Evolutionary conservation across 805 yeast genomes (phyloP).

Genomic region (Priceomyces medius): DNA sequence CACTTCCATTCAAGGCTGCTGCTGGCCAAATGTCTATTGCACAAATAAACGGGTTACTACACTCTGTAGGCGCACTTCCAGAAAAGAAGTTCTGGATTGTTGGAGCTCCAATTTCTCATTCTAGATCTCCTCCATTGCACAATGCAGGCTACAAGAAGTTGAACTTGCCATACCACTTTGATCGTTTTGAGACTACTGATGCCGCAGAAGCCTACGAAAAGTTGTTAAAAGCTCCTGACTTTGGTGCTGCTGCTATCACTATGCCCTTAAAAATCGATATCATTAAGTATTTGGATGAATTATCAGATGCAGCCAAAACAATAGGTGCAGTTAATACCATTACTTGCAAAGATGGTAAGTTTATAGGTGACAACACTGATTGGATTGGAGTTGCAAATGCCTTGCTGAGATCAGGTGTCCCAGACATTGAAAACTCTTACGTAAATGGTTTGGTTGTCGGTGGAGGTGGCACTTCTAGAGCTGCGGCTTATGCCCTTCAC

Average conservation of each 20-base stretch:
- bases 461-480: slow-evolving; percentile 97
- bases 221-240: slow-evolving; percentile 47
- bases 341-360: slow-evolving; percentile 43
- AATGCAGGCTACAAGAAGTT: slow-evolving; percentile 71
- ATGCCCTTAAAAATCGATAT: slow-evolving; percentile 89
- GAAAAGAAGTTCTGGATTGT: slow-evolving; percentile 65
- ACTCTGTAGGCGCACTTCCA: slow-evolving; percentile 61
- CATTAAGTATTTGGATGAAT: slow-evolving; percentile 59
- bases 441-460: slow-evolving; percentile 75
- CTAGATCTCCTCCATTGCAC: slow-evolving; percentile 87
- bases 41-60: slow-evolving; percentile 58
- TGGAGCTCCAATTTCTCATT: slow-evolving; percentile 81
- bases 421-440: slow-evolving; percentile 31
- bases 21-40: slow-evolving; percentile 73
- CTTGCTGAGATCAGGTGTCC: slow-evolving; percentile 61
- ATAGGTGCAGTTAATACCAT: slow-evolving; percentile 96
- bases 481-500: slow-evolving; percentile 85
- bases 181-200: slow-evolving; percentile 63
- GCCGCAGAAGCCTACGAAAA: slow-evolving; percentile 55
- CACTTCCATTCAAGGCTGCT: slow-evolving; percentile 70
- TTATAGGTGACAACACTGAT: slow-evolving; percentile 89
- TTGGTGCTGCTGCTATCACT: slow-evolving; percentile 96
- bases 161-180: slow-evolving; percentile 75
- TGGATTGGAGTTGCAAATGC: slow-evolving; percentile 86
- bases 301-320: slow-evolving; percentile 72